These are phyloP conservation scores for Parietichytrium sp. DNA, from an alignment of 108 stramenopile species.

Conservation along the genomic window DNA sequence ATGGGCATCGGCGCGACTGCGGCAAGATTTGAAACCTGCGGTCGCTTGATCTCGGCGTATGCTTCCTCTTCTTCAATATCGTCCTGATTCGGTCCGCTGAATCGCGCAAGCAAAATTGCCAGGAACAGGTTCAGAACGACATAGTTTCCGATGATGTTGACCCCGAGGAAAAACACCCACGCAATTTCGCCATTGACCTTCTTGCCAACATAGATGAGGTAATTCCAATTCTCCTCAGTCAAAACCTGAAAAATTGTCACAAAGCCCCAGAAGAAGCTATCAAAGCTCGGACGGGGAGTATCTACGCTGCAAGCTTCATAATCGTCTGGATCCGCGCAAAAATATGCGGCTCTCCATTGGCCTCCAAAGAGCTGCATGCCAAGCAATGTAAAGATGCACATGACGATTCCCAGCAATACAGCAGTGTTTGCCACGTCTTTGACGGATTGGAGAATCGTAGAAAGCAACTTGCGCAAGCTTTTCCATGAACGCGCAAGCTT, in stretches of 20 bases:
- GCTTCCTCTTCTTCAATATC: background rate
- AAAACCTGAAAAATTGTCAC: conserved; percentile 57
- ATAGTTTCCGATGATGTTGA: conserved; percentile 55
- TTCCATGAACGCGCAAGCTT: conserved; percentile 71
- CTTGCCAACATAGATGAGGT: conserved; percentile 51
- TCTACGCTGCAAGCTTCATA: background rate
- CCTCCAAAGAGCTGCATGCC: conserved; percentile 69
- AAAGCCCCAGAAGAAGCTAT: conserved; percentile 46
- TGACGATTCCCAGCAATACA: conserved; percentile 64
- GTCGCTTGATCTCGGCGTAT: no score
- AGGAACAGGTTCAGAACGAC: conserved; percentile 61
- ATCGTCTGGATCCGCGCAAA: conserved; percentile 27
- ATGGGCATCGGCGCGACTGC: no score
- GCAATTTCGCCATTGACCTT: conserved; percentile 40
- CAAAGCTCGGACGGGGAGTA: conserved; percentile 50
- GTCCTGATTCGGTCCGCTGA: conserved; percentile 21
- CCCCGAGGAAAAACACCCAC: conserved; percentile 49
- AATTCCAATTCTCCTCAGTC: conserved; percentile 63
- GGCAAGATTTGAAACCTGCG: no score
- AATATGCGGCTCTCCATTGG: background rate
- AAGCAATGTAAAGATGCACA: conserved; percentile 68
- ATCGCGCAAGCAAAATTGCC: conserved; percentile 58
- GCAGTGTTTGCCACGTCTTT: conserved; percentile 67
- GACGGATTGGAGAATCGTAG: conserved; percentile 58
- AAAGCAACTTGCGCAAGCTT: conserved; percentile 61